Evolutionary conservation across 495 filamentous ascomycete species (phyloP).

Genomic region (Lepraria neglecta): DNA sequence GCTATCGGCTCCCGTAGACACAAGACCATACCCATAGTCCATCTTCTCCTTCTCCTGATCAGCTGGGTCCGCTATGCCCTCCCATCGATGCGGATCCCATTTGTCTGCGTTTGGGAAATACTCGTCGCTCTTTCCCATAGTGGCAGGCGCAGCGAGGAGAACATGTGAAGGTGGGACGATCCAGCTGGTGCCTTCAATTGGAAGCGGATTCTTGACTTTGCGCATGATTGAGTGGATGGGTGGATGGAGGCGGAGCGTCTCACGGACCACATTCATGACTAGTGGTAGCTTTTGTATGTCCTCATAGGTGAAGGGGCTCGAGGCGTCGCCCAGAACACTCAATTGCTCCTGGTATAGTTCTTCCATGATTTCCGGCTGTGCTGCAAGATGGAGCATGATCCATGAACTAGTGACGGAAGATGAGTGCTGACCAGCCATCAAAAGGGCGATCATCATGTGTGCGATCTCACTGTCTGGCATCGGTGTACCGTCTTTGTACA

Average conservation of each 20-base stretch:
- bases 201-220: conserved; percentile 72
- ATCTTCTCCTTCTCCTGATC: conserved; percentile 66
- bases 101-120: conserved; percentile 74
- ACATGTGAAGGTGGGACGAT: conserved; percentile 69
- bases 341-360: conserved; percentile 72
- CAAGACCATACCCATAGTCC: conserved; percentile 88
- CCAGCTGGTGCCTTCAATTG: conserved; percentile 69
- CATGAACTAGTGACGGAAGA: conserved; percentile 75
- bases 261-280: conserved; percentile 65
- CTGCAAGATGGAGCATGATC: conserved; percentile 75
- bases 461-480: conserved; percentile 77
- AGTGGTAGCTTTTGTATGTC: conserved; percentile 65
- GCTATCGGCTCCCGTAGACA: conserved; percentile 77
- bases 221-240: conserved; percentile 84
- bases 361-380: conserved; percentile 63
- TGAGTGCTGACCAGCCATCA: conserved; percentile 87
- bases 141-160: conserved; percentile 78
- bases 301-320: conserved; percentile 57
- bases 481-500: conserved; percentile 64
- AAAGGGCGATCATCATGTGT: conserved; percentile 84
- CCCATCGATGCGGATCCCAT: conserved; percentile 92
- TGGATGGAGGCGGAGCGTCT: conserved; percentile 74
- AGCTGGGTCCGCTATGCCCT: conserved; percentile 36
- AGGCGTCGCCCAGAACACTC: conserved; percentile 50
- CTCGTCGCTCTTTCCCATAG: conserved; percentile 60